These are phyloP conservation scores for Laguncularia racemosa DNA, from an alignment of 345 rosid genomes.

Conservation along the genomic window DNA sequence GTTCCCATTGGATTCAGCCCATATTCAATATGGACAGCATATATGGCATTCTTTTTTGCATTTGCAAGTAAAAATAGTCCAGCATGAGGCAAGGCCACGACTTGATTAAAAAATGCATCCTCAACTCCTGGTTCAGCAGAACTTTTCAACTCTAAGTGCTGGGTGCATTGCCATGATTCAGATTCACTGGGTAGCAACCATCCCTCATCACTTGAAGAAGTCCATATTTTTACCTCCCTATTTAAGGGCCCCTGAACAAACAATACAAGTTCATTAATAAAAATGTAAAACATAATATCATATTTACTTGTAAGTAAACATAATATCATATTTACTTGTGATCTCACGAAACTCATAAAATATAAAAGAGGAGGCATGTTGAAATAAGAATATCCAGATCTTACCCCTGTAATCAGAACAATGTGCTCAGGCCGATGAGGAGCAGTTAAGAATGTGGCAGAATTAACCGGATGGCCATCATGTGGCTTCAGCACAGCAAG, in stretches of 20 bases:
- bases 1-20: constrained; percentile 69
- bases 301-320: no score
- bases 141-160: constrained; percentile 66
- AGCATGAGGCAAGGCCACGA: constrained; percentile 56
- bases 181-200: constrained; percentile 63
- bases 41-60: constrained; percentile 81
- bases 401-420: constrained; percentile 80
- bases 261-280: neutral
- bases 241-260: constrained; percentile 66
- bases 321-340: no score
- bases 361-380: neutral
- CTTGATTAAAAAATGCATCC: constrained; percentile 83
- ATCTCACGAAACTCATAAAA: neutral
- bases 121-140: constrained; percentile 51
- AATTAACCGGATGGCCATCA: constrained; percentile 72
- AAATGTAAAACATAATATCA: neutral
- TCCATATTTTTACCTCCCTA: constrained; percentile 79
- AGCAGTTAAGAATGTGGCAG: constrained; percentile 62
- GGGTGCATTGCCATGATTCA: constrained; percentile 73
- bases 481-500: constrained; percentile 74
- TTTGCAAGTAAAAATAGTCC: constrained; percentile 78
- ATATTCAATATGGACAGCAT: constrained; percentile 72
- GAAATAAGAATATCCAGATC: constrained; percentile 6
- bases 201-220: constrained; percentile 64
- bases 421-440: constrained; percentile 75